These are phyloP conservation scores for Vararia minispora DNA, from an alignment of 768 basidiomycete species.

Conservation along the genomic window DNA sequence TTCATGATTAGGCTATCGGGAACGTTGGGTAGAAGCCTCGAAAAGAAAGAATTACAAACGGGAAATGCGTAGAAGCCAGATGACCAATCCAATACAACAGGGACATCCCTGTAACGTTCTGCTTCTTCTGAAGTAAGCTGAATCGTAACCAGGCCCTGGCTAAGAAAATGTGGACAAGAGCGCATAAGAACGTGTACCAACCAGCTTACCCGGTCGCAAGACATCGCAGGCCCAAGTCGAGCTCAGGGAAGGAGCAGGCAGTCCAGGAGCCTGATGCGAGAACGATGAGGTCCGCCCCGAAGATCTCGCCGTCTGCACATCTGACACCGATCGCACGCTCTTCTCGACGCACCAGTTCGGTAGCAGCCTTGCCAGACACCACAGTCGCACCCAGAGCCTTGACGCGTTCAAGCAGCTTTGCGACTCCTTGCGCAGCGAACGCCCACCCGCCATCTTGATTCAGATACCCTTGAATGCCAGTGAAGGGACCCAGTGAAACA, in stretches of 20 bases:
- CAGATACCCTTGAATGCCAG: conserved; percentile 42
- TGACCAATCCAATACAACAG: conserved; percentile 64
- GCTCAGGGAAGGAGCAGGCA: conserved; percentile 57
- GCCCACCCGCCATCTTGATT: conserved; percentile 84
- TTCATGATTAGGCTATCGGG: conserved; percentile 48
- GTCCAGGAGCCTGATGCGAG: conserved; percentile 83
- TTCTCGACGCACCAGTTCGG: conserved; percentile 32
- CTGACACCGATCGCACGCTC: conserved; percentile 45
- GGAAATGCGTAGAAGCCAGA: conserved; percentile 81
- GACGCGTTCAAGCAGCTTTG: conserved; percentile 43
- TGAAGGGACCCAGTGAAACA: conserved; percentile 27
- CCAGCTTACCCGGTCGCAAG: conserved; percentile 69
- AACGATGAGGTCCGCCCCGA: conserved; percentile 51
- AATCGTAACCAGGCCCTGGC: conserved; percentile 71
- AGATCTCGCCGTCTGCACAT: conserved; percentile 44
- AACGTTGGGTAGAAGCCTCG: neutral
- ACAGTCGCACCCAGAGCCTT: conserved; percentile 48
- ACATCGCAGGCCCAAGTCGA: conserved; percentile 38
- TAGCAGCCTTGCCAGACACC: conserved; percentile 44
- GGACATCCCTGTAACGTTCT: conserved; percentile 42
- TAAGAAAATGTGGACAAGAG: conserved; percentile 18
- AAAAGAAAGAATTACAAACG: conserved; percentile 27
- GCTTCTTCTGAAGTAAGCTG: conserved; percentile 67
- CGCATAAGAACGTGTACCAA: neutral
- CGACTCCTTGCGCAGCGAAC: conserved; percentile 57